Evolutionary conservation across 495 filamentous ascomycete genomes (phyloP).

Genomic region (Rostrohypoxylon terebratum): DNA sequence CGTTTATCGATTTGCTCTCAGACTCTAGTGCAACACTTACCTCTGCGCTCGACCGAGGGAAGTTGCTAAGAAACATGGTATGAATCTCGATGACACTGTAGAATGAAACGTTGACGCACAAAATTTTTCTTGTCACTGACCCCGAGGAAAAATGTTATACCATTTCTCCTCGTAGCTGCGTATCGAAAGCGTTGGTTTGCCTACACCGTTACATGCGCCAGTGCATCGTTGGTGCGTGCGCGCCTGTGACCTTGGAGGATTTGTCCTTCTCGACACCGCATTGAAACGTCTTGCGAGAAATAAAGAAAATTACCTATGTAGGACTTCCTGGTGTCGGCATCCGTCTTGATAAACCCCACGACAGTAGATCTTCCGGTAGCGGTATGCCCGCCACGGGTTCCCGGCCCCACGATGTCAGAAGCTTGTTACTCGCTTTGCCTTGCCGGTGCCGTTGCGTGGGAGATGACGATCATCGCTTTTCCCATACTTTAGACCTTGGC

Average conservation of each 20-base stretch:
- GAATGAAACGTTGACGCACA: constrained; percentile 15
- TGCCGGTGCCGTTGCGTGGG: constrained; percentile 32
- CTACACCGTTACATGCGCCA: constrained; percentile 27
- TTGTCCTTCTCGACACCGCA: constrained; percentile 16
- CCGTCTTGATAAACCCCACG: constrained; percentile 41
- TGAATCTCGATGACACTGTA: constrained; percentile 25
- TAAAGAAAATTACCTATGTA: background rate
- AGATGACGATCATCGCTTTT: constrained; percentile 42
- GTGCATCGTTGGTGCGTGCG: constrained; percentile 11
- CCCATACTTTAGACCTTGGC: constrained; percentile 27
- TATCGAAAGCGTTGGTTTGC: constrained; percentile 3
- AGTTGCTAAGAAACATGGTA: constrained; percentile 6
- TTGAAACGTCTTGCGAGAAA: constrained; percentile 2
- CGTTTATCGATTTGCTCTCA: constrained; percentile 9
- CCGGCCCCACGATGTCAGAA: constrained; percentile 39
- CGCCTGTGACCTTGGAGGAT: constrained; percentile 1
- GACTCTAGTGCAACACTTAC: constrained; percentile 17
- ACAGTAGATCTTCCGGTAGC: constrained; percentile 29
- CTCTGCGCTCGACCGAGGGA: constrained; percentile 20
- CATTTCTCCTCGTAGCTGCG: constrained; percentile 19
- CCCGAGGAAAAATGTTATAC: constrained; percentile 3
- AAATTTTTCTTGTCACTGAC: background rate
- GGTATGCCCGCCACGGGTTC: constrained; percentile 30
- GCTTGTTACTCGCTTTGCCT: constrained; percentile 15
- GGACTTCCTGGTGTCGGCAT: constrained; percentile 23